phyloP scores from a whole-genome alignment of 192 early-diverging fungal species.

The Podila minutissima region DNA sequence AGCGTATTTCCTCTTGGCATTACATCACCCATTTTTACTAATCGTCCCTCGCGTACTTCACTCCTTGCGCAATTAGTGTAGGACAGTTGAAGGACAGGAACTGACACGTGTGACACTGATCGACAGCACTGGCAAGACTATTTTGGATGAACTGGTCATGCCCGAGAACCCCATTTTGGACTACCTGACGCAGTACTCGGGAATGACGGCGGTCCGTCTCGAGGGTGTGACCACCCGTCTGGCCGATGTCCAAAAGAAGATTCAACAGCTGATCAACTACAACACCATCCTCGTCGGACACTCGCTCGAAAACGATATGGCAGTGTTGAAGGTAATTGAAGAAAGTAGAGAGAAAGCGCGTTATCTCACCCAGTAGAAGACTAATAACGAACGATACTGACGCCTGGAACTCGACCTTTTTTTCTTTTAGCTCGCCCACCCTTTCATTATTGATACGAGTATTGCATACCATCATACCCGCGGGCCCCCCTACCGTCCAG shows the following conservation, averaged over 20 bases:
- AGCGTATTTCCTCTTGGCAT: neutral
- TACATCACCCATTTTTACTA: neutral
- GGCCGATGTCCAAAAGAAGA: conserved; percentile 56
- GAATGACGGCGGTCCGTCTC: conserved; percentile 61
- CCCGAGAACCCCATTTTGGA: conserved; percentile 63
- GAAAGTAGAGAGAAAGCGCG: neutral
- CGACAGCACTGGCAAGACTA: conserved; percentile 38
- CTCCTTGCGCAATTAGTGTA: conserved; percentile 11
- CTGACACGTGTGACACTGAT: conserved; percentile 66
- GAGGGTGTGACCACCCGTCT: conserved; percentile 49
- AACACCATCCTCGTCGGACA: conserved; percentile 64
- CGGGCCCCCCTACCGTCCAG: conserved; percentile 62
- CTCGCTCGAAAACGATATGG: conserved; percentile 75
- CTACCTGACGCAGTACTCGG: conserved; percentile 66
- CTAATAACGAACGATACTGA: neutral
- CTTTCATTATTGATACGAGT: conserved; percentile 72
- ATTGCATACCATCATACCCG: conserved; percentile 62
- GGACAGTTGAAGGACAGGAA: conserved; percentile 27
- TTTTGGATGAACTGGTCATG: conserved; percentile 62
- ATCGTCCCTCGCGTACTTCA: neutral
- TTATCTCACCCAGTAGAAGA: too few species aligned
- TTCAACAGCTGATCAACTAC: conserved; percentile 54
- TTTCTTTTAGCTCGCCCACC: conserved; percentile 56
- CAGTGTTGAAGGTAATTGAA: conserved; percentile 58
- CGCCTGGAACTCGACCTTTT: neutral